Evolutionary conservation across 768 basidiomycete species (phyloP).

Genomic region (Mycena rebaudengoi): DNA sequence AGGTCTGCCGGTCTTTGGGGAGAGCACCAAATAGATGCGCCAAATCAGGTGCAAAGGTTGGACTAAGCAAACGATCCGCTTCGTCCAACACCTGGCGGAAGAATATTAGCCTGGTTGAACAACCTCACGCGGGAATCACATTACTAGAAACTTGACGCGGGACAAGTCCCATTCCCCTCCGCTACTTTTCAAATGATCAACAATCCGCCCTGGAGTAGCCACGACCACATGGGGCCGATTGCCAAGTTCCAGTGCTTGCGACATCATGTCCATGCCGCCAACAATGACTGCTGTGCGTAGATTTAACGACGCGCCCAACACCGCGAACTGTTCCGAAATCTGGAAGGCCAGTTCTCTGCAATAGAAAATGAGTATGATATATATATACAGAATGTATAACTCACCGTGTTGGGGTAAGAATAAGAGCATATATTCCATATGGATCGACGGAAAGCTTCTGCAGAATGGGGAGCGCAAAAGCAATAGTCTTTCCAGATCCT

Average conservation of each 20-base stretch:
- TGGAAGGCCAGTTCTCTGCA: constrained; percentile 95
- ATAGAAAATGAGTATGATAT: neutral
- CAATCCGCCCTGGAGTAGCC: constrained; percentile 94
- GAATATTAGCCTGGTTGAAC: neutral
- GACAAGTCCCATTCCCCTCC: constrained; percentile 86
- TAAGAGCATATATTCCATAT: constrained; percentile 92
- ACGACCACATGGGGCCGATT: constrained; percentile 92
- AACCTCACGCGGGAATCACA: neutral
- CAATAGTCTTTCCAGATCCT: constrained; percentile 97
- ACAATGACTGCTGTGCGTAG: constrained; percentile 89
- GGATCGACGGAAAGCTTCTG: constrained; percentile 90
- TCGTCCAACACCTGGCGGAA: constrained; percentile 88
- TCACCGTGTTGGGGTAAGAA: constrained; percentile 95
- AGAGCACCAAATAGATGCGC: constrained; percentile 78
- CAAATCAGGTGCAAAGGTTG: constrained; percentile 90
- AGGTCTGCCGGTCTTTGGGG: constrained; percentile 91
- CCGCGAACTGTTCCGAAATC: constrained; percentile 94
- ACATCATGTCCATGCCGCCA: constrained; percentile 98
- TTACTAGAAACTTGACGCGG: constrained; percentile 76
- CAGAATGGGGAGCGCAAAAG: constrained; percentile 94
- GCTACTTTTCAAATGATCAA: constrained; percentile 85
- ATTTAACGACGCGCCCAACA: constrained; percentile 84
- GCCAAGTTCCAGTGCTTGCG: constrained; percentile 87
- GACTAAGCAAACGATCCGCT: constrained; percentile 90
- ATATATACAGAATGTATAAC: constrained; percentile 24